phyloP scores from a whole-genome alignment of 192 early-diverging fungal genomes.

The Backusella macrospora region DNA sequence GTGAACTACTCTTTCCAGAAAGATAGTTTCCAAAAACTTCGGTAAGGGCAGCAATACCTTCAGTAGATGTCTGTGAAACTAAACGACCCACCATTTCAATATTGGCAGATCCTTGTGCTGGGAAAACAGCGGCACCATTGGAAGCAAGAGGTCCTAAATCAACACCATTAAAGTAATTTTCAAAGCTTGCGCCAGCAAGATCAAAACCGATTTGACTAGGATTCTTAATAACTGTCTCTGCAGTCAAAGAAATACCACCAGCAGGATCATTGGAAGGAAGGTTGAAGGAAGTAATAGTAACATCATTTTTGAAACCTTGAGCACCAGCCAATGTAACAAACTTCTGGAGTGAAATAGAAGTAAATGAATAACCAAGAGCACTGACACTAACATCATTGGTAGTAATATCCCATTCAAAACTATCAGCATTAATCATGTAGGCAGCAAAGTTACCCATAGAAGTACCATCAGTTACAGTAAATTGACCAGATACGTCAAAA shows the following conservation, averaged over 20 bases:
- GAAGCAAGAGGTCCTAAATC: constrained; percentile 56
- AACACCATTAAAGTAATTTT: constrained; percentile 47
- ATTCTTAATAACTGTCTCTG: constrained; percentile 64
- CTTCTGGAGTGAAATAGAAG: constrained; percentile 52
- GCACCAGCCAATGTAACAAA: constrained; percentile 49
- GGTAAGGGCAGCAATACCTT: constrained; percentile 47
- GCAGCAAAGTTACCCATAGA: constrained; percentile 52
- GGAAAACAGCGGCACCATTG: constrained; percentile 28
- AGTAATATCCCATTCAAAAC: constrained; percentile 51
- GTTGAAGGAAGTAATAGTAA: constrained; percentile 48
- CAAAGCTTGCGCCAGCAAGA: constrained; percentile 50
- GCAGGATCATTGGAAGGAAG: constrained; percentile 55
- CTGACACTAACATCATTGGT: constrained; percentile 49
- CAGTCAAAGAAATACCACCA: constrained; percentile 64
- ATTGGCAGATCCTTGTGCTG: constrained; percentile 34
- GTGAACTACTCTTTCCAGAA: constrained; percentile 32
- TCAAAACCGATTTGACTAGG: constrained; percentile 56
- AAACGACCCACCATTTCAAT: constrained; percentile 55
- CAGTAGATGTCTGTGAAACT: constrained; percentile 48
- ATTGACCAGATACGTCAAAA: constrained; percentile 45
- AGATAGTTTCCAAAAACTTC: constrained; percentile 56
- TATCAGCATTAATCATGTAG: constrained; percentile 50
- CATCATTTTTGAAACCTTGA: constrained; percentile 47
- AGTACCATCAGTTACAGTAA: constrained; percentile 46
- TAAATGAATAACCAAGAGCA: constrained; percentile 56